These are phyloP conservation scores for Chaetomidium leptoderma DNA, from an alignment of 495 filamentous ascomycete genomes.

Conservation along the genomic window DNA sequence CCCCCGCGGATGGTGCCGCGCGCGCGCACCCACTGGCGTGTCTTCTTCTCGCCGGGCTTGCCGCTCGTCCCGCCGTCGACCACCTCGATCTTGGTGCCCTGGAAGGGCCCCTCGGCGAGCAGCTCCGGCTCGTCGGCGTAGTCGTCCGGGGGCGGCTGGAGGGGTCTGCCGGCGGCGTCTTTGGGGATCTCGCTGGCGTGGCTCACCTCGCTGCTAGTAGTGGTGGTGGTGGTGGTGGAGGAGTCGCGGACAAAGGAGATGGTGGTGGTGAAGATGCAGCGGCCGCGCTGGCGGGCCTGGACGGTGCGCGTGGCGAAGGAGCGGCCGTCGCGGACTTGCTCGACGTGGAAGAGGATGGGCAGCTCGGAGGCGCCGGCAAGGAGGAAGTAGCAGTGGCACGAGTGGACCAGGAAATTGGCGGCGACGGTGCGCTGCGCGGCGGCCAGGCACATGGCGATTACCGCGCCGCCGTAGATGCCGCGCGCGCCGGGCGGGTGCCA, in stretches of 20 bases:
- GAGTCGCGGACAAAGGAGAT: conserved; percentile 75
- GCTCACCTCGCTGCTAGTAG: conserved; percentile 47
- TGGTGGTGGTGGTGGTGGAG: conserved; percentile 49
- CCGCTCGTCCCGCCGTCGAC: conserved; percentile 31
- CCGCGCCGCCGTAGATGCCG: conserved; percentile 87
- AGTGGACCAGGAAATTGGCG: conserved; percentile 74
- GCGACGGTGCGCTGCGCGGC: conserved; percentile 86
- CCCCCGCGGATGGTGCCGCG: conserved; percentile 72
- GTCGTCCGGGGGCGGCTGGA: conserved; percentile 37
- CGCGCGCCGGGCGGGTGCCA: conserved; percentile 90
- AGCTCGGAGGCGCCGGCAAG: conserved; percentile 79
- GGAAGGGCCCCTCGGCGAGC: conserved; percentile 41
- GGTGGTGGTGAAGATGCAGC: conserved; percentile 90
- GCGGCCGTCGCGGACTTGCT: conserved; percentile 83
- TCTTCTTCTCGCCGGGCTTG: conserved; percentile 59
- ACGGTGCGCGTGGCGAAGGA: conserved; percentile 93
- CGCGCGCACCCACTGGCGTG: conserved; percentile 74
- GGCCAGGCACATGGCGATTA: conserved; percentile 85
- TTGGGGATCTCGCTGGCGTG: conserved; percentile 59
- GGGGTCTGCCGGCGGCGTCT: conserved; percentile 27
- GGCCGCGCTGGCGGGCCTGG: conserved; percentile 84
- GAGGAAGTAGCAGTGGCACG: conserved; percentile 99
- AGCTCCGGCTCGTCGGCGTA: conserved; percentile 37
- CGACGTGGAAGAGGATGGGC: conserved; percentile 86
- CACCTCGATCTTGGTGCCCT: conserved; percentile 52